Evolutionary conservation across 257 asterid species (phyloP).

Genomic region (Solanum sejunctum): DNA sequence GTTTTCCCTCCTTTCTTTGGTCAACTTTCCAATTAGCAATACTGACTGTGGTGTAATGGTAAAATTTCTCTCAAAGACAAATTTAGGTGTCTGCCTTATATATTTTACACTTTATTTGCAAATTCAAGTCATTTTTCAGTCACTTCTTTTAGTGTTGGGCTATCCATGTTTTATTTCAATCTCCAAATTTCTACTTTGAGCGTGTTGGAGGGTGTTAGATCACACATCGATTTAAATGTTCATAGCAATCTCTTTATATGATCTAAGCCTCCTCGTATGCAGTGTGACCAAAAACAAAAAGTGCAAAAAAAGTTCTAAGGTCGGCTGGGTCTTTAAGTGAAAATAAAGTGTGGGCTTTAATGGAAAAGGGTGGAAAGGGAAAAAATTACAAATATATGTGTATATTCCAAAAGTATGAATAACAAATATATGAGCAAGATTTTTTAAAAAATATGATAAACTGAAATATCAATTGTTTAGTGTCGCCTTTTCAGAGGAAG

Average conservation of each 20-base stretch:
- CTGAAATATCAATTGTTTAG: too few relatives aligned
- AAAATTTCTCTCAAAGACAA: neutral
- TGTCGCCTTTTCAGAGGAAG: too few relatives aligned
- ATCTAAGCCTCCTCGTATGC: neutral
- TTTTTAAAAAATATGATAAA: too few relatives aligned
- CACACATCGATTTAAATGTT: neutral
- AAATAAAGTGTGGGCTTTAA: too few relatives aligned
- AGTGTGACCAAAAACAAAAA: too few relatives aligned
- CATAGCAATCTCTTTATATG: neutral
- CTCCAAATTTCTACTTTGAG: neutral
- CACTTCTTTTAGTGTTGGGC: neutral
- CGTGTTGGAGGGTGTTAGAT: neutral
- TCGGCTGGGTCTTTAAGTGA: too few relatives aligned
- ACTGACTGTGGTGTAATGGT: neutral
- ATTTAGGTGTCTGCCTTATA: neutral
- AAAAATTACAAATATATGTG: too few relatives aligned
- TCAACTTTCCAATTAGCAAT: neutral
- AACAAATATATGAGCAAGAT: too few relatives aligned
- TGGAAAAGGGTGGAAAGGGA: too few relatives aligned
- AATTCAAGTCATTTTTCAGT: neutral
- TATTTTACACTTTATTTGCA: neutral
- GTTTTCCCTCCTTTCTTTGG: neutral
- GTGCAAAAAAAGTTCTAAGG: too few relatives aligned
- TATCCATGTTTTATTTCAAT: neutral
- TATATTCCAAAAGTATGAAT: too few relatives aligned